Base-by-base conservation (phyloP, 371 early-diverging fungal genomes). In the Mucor saturninus region DNA sequence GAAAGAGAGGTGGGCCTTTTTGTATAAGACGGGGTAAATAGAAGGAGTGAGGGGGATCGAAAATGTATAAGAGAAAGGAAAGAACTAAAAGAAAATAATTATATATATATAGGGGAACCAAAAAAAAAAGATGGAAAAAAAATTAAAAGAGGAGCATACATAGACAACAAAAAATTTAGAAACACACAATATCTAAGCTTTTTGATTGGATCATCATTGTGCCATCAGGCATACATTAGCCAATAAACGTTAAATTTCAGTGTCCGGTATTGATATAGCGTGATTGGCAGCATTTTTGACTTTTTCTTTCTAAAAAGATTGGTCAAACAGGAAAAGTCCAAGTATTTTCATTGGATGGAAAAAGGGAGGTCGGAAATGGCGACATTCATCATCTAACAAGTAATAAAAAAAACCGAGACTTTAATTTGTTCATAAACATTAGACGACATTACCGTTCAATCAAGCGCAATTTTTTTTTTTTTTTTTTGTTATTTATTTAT, bases 201-300 rank as follows among this genome's bases (percentile, higher is more conserved):
- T 63, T 50, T 63, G 40, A 63, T 63, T 63, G 63, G 63, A 30
- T 49, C 9, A 56, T 43, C 52, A 63, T 63, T 54, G 7, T 63
- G 63, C 63, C 38, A 63, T 63, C 38, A 21, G 11, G 1, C 2
- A 8, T 46, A 21, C 21, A 21, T 50, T 59, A 11, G 38, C 37
- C 29, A 45, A 30, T 57, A 21, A 21, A 21, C 21, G 21, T 21
- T 21, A 21, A 21, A 21, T 21, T 21, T 21, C 21, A 21, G 21
- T 21, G 21, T 21, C 21, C 21, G 21, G 21, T 21, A 21, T 21
- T 21, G 21, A 21, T 21, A 21, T 21, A 21, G 21, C 21, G 21
- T 21, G 21, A 21, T 21, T 21, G 21, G 21, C 21, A 21, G 21
- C 21, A 21, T 21, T 21, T 21, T 21, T 21, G 21, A 21, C 21